phyloP scores from a whole-genome alignment of 1,284 basidiomycete genomes.

The Wallemia mellicola region DNA sequence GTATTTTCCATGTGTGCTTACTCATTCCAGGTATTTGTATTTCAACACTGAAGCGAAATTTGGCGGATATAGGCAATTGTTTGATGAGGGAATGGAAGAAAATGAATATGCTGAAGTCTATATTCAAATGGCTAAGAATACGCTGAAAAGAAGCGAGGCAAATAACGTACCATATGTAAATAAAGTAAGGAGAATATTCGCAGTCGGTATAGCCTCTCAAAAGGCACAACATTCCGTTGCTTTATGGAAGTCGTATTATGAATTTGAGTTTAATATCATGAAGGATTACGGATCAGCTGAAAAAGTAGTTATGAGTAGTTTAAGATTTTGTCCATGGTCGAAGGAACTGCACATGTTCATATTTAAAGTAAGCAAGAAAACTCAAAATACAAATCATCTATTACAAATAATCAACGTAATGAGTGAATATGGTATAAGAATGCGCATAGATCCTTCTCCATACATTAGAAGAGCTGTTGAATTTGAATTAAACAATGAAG shows the following conservation, averaged over 20 bases:
- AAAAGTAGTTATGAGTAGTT: not conserved
- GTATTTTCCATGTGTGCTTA: not conserved
- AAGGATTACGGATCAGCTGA: not conserved
- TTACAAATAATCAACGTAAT: not conserved
- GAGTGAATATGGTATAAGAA: not conserved
- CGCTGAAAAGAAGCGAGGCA: not conserved
- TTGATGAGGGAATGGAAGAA: not conserved
- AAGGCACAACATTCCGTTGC: not conserved
- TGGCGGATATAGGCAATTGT: not conserved
- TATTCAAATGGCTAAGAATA: not conserved
- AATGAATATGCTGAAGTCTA: not conserved
- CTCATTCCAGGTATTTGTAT: not conserved
- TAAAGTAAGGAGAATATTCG: not conserved
- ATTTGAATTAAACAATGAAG: not conserved
- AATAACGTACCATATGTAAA: not conserved
- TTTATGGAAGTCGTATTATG: not conserved
- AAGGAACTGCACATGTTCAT: not conserved
- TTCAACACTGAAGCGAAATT: not conserved
- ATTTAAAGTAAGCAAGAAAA: not conserved
- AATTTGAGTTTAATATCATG: not conserved
- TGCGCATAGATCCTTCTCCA: not conserved
- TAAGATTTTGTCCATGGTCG: not conserved
- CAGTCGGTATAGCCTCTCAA: not conserved
- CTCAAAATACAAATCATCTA: not conserved
- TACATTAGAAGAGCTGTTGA: not conserved